These are phyloP conservation scores for Yamadazyma friedrichii DNA, from an alignment of 1,139 yeast species.

Conservation along the genomic window DNA sequence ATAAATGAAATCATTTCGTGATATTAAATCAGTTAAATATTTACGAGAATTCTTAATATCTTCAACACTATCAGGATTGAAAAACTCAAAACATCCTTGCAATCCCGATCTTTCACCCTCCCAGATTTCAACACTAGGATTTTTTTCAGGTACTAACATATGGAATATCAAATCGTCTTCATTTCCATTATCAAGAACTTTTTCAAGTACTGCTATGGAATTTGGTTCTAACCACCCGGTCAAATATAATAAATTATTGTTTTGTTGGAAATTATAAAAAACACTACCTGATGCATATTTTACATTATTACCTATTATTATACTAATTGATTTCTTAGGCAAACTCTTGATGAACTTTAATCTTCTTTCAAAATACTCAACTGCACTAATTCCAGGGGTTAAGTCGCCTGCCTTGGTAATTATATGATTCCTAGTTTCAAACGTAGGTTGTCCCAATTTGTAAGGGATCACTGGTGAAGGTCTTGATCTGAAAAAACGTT, in stretches of 20 bases:
- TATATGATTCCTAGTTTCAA: constrained; percentile 78
- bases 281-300: constrained; percentile 89
- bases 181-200: constrained; percentile 41
- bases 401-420: constrained; percentile 71
- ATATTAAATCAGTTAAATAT: constrained; percentile 47
- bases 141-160: constrained; percentile 85
- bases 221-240: constrained; percentile 96
- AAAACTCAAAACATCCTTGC: constrained; percentile 74
- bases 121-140: constrained; percentile 81
- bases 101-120: constrained; percentile 91
- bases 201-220: constrained; percentile 73
- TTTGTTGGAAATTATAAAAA: constrained; percentile 88
- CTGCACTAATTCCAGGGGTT: constrained; percentile 84
- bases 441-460: constrained; percentile 78
- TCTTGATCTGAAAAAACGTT: constrained; percentile 15
- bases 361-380: constrained; percentile 78
- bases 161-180: constrained; percentile 61
- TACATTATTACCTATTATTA: constrained; percentile 68
- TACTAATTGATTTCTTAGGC: constrained; percentile 66
- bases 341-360: constrained; percentile 52
- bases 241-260: constrained; percentile 80
- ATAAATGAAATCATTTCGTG: constrained; percentile 47
- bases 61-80: constrained; percentile 81
- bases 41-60: constrained; percentile 43
- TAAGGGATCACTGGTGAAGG: constrained; percentile 23